A percentile compares a stretch with the other conserved stretches of the same genome.
These are phyloP conservation scores for Geosmithia putterillii DNA, from an alignment of 2,329 filamentous ascomycete genomes.

Conservation along the genomic window DNA sequence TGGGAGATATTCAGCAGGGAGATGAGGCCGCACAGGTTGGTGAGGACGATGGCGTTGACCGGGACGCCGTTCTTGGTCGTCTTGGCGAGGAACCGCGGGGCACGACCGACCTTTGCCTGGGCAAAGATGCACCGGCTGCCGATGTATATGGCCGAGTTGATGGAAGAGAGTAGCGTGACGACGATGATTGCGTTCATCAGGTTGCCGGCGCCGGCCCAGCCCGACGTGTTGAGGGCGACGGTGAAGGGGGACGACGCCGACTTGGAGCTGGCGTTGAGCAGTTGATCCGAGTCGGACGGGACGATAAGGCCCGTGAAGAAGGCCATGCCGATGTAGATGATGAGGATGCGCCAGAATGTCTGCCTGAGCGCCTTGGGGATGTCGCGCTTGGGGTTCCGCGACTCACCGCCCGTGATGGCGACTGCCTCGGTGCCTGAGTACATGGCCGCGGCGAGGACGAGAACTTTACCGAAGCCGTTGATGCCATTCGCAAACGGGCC, in stretches of 20 bases:
- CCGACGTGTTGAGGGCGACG: slow-evolving; percentile 25
- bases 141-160: slow-evolving; percentile 42
- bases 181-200: slow-evolving; percentile 43
- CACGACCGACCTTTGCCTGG: slow-evolving; percentile 38
- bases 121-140: slow-evolving; percentile 40
- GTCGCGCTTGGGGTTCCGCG: slow-evolving; percentile 31
- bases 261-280: slow-evolving; percentile 32
- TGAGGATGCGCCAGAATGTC: slow-evolving; percentile 12
- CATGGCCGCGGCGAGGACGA: slow-evolving; percentile 6
- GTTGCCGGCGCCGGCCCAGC: slow-evolving; percentile 4
- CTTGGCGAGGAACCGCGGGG: slow-evolving; percentile 36
- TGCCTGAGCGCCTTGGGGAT: slow-evolving; percentile 11
- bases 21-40: slow-evolving; percentile 7
- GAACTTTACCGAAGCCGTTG: slow-evolving; percentile 6
- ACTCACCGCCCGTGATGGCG: slow-evolving; percentile 11
- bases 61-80: slow-evolving; percentile 32
- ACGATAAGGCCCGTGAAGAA: slow-evolving; percentile 41
- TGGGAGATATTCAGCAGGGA: slow-evolving; percentile 6
- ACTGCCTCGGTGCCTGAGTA: slow-evolving; percentile 7
- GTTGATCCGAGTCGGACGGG: slow-evolving; percentile 35
- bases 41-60: slow-evolving; percentile 5
- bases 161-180: slow-evolving; percentile 34
- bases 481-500: slow-evolving; percentile 4
- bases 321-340: slow-evolving; percentile 33
- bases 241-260: slow-evolving; percentile 38